Evolutionary conservation across 192 early-diverging fungal species (phyloP).

Genomic region (Backusella luteola): DNA sequence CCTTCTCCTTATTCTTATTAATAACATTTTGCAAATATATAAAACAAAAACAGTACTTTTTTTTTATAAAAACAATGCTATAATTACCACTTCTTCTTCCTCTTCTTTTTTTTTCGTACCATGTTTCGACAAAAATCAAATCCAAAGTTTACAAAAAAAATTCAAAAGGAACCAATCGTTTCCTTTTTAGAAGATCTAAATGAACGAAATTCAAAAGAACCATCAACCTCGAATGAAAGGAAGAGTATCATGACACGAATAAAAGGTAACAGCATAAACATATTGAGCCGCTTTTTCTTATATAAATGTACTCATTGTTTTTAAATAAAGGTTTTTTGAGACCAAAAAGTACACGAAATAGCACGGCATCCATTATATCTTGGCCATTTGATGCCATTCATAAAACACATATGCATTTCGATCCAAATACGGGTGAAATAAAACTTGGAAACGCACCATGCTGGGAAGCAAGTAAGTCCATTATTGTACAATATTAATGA

Average conservation of each 20-base stretch:
- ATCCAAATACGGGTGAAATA: constrained; percentile 7
- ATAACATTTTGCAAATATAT: not conserved
- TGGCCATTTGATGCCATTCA: constrained; percentile 20
- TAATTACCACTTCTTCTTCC: not conserved
- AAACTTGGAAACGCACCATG: not conserved
- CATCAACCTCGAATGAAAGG: not conserved
- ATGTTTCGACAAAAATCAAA: constrained; percentile 5
- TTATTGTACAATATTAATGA: no score
- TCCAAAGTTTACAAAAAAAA: not conserved
- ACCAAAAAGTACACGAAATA: not conserved
- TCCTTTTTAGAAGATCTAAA: constrained; percentile 1
- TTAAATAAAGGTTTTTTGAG: not conserved
- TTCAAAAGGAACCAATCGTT: not conserved
- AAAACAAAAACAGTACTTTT: not conserved
- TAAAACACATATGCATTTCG: constrained; percentile 15
- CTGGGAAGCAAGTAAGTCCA: not conserved
- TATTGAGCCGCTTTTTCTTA: not conserved
- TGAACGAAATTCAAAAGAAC: not conserved
- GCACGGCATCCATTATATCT: not conserved
- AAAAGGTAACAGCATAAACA: not conserved
- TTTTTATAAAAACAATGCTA: not conserved
- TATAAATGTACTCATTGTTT: not conserved
- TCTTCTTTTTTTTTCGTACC: not conserved
- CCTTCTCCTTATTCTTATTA: not conserved
- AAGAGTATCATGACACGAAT: not conserved